Evolutionary conservation across 2,329 filamentous ascomycete genomes (phyloP), one percentile per base, ranked within the genome.

Genomic region (Chaetomium sp.): DNA sequence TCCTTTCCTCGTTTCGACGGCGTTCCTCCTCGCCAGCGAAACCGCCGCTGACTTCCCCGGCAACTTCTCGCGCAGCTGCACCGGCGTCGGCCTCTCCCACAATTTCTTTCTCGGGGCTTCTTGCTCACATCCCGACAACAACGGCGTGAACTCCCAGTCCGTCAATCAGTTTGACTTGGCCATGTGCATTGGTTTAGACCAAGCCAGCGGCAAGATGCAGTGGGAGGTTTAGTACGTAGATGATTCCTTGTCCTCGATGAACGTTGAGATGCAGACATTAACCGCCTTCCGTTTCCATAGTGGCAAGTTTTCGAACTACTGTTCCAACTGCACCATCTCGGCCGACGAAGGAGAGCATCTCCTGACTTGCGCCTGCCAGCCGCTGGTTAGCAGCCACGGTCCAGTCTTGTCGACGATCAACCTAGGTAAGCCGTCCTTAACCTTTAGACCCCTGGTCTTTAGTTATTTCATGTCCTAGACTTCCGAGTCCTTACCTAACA

Each of bases 241-340:
- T n/a, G 12, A 8, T 5, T 27, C 12, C 33, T 12, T 12, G 10
- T 32, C 12, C 10, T 19, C n/a, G 10, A n/a, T 33, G 12, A 35
- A 12, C 40, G 10, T 12, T 27, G 11, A 41, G 8, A 12, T 40
- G 4, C 37, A 40, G 12, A 40, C 37, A 9, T 40, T n/a, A 42
- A 42, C 40, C 19, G 6, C 14, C 14, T 11, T 38, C 4, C 37
- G 37, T 12, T 8, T 37, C 12, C 11, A 6, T 49, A 63, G 62
- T n/a, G 63, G 63, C 47, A 65, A 65, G 36, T 58, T 58, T 47
- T 41, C 56, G 40, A 55, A 55, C 49, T 59, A 61, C 52, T 64
- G 62, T 55, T 43, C 35, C 11, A 40, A 58, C 49, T 64, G 62
- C 52, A 52, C 34, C 12, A 5, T 53, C 3, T 10, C 8, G 4